phyloP scores from a whole-genome alignment of 1,284 basidiomycete genomes.

The Irpex lacteus region DNA sequence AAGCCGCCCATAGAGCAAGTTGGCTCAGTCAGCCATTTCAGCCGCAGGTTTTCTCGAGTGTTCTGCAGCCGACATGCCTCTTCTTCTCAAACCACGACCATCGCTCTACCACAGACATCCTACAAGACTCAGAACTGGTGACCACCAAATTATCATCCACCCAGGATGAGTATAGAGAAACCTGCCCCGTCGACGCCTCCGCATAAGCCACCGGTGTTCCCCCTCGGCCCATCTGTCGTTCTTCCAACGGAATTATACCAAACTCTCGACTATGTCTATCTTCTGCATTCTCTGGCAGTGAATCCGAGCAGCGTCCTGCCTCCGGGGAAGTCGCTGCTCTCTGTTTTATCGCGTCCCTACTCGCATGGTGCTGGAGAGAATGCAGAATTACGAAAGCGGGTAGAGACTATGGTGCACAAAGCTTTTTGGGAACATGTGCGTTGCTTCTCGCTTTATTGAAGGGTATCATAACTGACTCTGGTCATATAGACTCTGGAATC shows the following conservation, averaged over 20 bases:
- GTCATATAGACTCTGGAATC: constrained; percentile 37
- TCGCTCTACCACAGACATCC: neutral
- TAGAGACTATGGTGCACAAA: constrained; percentile 52
- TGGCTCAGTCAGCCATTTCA: neutral
- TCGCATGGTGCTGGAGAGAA: constrained; percentile 21
- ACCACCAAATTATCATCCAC: neutral
- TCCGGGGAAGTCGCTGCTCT: constrained; percentile 65
- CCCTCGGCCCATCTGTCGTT: constrained; percentile 26
- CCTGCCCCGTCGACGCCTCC: constrained; percentile 19
- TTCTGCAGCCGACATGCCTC: constrained; percentile 23
- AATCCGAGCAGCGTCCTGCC: constrained; percentile 57
- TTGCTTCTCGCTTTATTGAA: neutral
- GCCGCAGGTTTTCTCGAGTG: constrained; percentile 7
- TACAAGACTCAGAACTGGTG: neutral
- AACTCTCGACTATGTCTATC: constrained; percentile 53
- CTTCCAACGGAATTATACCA: constrained; percentile 55
- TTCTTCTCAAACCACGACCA: neutral
- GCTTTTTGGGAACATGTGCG: constrained; percentile 74
- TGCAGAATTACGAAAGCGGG: constrained; percentile 42
- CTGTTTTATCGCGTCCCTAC: constrained; percentile 48
- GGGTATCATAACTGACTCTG: neutral
- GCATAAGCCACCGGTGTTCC: constrained; percentile 26
- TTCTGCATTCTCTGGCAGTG: constrained; percentile 61
- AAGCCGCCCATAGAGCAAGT: neutral
- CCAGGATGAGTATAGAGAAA: neutral